Conservation (phyloP, 495 filamentous ascomycete species). For the Penicillium herquei region DNA sequence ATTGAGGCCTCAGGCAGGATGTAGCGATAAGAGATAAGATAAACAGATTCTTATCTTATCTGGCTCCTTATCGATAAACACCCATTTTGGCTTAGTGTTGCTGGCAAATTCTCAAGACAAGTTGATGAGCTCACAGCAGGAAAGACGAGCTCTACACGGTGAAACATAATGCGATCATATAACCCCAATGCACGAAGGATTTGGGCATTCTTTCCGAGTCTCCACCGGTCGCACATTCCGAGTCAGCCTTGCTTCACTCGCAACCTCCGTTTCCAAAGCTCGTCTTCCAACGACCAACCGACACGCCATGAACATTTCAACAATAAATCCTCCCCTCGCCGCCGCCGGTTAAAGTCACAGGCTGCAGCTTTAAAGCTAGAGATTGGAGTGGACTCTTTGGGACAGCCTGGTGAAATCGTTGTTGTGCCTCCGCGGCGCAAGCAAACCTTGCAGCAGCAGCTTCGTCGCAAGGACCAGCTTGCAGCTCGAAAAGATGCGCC, state of each 20-base stretch:
- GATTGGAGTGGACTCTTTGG: conserved; percentile 37
- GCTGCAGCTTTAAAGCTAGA: not conserved
- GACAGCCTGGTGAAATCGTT: conserved; percentile 43
- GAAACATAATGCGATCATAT: not conserved
- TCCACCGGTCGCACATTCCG: not conserved
- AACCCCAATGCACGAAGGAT: not conserved
- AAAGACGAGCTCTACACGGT: not conserved
- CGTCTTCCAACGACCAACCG: conserved; percentile 1
- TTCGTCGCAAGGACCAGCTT: conserved; percentile 6
- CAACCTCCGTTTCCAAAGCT: conserved; percentile 8
- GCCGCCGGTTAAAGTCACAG: not conserved
- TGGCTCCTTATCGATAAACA: too few relatives aligned
- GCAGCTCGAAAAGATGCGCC: conserved; percentile 2
- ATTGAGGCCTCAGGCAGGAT: too few relatives aligned
- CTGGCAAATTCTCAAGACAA: too few relatives aligned
- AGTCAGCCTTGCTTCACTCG: not conserved
- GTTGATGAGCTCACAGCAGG: too few relatives aligned
- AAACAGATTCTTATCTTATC: too few relatives aligned
- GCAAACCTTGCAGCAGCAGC: not conserved
- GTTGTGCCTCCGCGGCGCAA: conserved; percentile 22
- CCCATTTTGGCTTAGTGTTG: too few relatives aligned
- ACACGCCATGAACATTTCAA: not conserved
- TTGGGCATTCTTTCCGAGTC: not conserved
- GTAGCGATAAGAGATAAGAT: too few relatives aligned
- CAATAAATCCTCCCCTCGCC: not conserved